Percentiles rank a stretch among this genome's conserved stretches.
Evolutionary conservation across 352 stramenopile species (phyloP).

Genomic region (Globisporangium okanoganense): DNA sequence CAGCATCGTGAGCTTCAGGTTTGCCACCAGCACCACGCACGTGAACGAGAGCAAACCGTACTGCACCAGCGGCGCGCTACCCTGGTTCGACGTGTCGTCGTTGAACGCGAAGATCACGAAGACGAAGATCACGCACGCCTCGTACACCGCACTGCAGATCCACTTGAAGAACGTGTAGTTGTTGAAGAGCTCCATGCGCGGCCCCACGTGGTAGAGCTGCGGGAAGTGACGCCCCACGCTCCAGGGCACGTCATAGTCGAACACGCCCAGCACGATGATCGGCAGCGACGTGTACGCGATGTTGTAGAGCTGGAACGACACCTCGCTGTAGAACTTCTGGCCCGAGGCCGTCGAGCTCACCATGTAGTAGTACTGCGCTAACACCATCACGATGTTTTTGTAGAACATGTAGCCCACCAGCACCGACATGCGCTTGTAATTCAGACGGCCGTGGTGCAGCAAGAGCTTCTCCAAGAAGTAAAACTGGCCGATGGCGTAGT

Average conservation of each 20-base stretch:
- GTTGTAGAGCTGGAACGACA: conserved; percentile 90
- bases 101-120: conserved; percentile 75
- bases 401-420: conserved; percentile 98
- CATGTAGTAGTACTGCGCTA: conserved; percentile 90
- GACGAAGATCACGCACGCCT: conserved; percentile 64
- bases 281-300: conserved; percentile 92
- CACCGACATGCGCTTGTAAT: conserved; percentile 95
- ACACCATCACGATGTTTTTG: conserved; percentile 95
- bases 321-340: conserved; percentile 80
- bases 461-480: conserved; percentile 92
- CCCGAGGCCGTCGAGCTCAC: conserved; percentile 90
- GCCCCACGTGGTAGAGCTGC: conserved; percentile 70
- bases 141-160: conserved; percentile 76
- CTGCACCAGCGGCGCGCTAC: conserved; percentile 89
- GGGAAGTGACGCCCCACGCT: conserved; percentile 59
- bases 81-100: conserved; percentile 58
- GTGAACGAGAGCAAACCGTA: conserved; percentile 92
- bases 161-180: conserved; percentile 83
- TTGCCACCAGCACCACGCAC: conserved; percentile 91
- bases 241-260: conserved; percentile 82
- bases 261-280: conserved; percentile 78
- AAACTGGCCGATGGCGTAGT: conserved; percentile 99
- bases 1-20: conserved; percentile 87
- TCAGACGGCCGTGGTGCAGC: conserved; percentile 96
- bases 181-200: conserved; percentile 80